Evolutionary conservation across 108 stramenopile genomes (phyloP), one percentile per base, ranked within the genome.

Genomic region (Phaeodactylum tricornutum): DNA sequence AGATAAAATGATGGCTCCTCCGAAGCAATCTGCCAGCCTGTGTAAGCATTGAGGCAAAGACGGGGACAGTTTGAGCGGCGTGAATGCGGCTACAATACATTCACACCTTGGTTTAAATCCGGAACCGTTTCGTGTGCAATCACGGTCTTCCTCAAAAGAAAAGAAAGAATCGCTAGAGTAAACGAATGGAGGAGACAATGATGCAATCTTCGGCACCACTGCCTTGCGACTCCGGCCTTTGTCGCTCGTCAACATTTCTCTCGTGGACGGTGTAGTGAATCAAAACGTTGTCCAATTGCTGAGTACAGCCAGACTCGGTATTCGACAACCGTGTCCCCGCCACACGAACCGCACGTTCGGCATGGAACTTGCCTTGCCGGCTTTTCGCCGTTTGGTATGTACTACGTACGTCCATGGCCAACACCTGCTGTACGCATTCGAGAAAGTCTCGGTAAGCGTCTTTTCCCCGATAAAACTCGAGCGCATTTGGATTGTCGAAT

Each of bases 271-370:
- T 57, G 43, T 66, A 89, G 22, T 69, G 40, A 25, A 89, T 51
- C 33, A 89, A 46, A 26, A 89, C 51, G 57, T 82, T 84, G 61
- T 89, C 87, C 4, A 89, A 50, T 56, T 84, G 87, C 46, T 89
- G 87, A 3, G 83, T 84, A 43, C 87, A 89, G 25, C 23, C 22
- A 4, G 4, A 9, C 2, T 27, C 27, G 8, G 27, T 2, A 53
- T 38, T 36, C 38, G 39, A 5, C 39, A 14, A 4, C 26, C 46
- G 6, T 26, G 11, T 53, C 16, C 4, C 50, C 11, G 6, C 45
- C 24, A 91, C 34, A 12, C 88, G 64, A 9, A 17, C 43, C 6
- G 81, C 66, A 40, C 70, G 69, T 51, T 91, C 88, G 15, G 88
- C 84, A 49, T 79, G 84, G 47, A 62, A 91, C 24, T 76, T 74